Base-by-base conservation (phyloP, 1,284 basidiomycete species). In the Malassezia caprae region DNA sequence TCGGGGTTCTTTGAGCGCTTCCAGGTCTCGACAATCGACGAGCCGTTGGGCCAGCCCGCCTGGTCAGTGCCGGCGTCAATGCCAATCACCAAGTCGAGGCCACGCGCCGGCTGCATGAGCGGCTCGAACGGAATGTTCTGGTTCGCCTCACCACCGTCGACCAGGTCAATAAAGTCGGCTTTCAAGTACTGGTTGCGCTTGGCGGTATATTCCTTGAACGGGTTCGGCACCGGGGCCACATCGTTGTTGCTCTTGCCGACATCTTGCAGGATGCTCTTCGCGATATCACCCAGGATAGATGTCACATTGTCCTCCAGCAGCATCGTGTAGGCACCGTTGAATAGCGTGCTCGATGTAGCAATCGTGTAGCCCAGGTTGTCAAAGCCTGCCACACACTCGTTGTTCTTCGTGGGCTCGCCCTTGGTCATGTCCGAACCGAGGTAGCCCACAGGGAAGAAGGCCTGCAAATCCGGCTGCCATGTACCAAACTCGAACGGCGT, bases 31-130 rank as follows among this genome's bases (percentile, higher is more conserved):
- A 68, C 61, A 4, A 80, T 67, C 2, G 78, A 71, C 0, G 78
- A 77, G 4, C 78, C 78, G 65, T 86, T 86, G 48, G 85, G 84
- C 82, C 82, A 87, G 48, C 30, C 26, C 55, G 80, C 77, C 11
- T 51, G 56, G 45, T 83, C 81, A 56, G 81, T 78, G 53, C 81
- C 82, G 4, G 78, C 78, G 65, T 88, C 86, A 8, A 85, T 69
- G 1, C 82, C 83, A n/a, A 88, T 78, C 50, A 88, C 78, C 4
- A 84, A 78, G 68, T 88, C 86, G 26, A 87, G 51, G 0, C 66
- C 76, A 40, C 86, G 78, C 0, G 80, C 80, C 42, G 80, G 82
- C 40, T 85, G 82, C 52, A 87, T 78, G 8, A 85, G 69, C 4
- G 83, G 80, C 10, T 79, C 81, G 21, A 84, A 77, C 0, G 85